Base-by-base conservation (phyloP, 2,329 filamentous ascomycete species). In the Pleomassaria siparia region DNA sequence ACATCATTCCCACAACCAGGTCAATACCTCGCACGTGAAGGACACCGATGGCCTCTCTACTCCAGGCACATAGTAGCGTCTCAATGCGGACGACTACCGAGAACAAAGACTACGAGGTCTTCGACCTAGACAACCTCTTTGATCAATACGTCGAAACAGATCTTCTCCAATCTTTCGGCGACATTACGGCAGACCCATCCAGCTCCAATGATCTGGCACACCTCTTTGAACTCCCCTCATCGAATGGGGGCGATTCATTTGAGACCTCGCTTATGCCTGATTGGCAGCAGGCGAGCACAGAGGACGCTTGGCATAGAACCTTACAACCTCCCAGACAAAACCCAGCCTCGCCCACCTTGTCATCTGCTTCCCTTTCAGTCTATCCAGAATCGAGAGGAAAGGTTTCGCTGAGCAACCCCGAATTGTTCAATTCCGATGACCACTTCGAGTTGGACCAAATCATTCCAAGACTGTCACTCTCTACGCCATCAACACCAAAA, bases 141-240 rank as follows among this genome's bases (percentile, higher is more conserved):
- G 80, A 83, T 60, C 78, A 84, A 65, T 84, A 82, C 64, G 75
- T 84, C 66, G 77, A 82, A 56, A 77, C 80, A 68, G 81, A 83
- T 50, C 72, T 78, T 46, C 74, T 78, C 56, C 74, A 62, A 25
- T 57, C 74, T 45, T 67, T 73, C 51, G 74, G 73, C 57, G 73
- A 76, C 51, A 70, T 70, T 51, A 68, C 74, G 54, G 75, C 76
- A 67, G 76, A 78, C 55, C 72, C 74, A 52, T 71, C 74, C 58
- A 74, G 74, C 59, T 72, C 74, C 46, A 69, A 77, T 59, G 74
- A 79, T 52, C 69, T 79, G 55, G 73, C 76, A 55, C 74, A 79
- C 63, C 71, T 80, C 66, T 78, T 81, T 74, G 66, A 76, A 55
- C 59, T 77, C 52, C 74, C 78, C 47, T 71, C 76, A 50, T 76